phyloP scores from a whole-genome alignment of 768 basidiomycete genomes.

The Cyclocybe aegerita region DNA sequence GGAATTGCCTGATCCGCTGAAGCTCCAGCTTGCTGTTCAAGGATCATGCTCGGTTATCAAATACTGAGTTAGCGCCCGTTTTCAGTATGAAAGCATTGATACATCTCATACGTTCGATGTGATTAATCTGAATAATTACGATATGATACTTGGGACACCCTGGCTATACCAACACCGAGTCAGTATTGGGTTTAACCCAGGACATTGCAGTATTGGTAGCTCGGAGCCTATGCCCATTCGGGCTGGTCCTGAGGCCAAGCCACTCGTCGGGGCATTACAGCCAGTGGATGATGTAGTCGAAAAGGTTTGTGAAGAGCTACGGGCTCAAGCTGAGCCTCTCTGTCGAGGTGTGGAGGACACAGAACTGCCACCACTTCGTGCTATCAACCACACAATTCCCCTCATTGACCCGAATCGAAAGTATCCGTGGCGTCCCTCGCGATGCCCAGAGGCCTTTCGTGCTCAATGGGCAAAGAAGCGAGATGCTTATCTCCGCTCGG shows the following conservation, averaged over 20 bases:
- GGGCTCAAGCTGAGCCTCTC: slow-evolving; percentile 12
- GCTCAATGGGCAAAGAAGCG: slow-evolving; percentile 28
- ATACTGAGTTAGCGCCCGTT: slow-evolving; percentile 13
- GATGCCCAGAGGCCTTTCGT: slow-evolving; percentile 35
- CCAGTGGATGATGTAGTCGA: slow-evolving; percentile 14
- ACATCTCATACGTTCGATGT: slow-evolving; percentile 30
- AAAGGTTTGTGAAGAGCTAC: slow-evolving; percentile 2
- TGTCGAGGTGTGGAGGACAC: slow-evolving; percentile 23
- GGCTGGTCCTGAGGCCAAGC: neutral
- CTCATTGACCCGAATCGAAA: slow-evolving; percentile 31
- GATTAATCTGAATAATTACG: slow-evolving; percentile 35
- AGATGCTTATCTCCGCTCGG: slow-evolving; percentile 24
- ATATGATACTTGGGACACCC: slow-evolving; percentile 35
- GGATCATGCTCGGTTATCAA: slow-evolving; percentile 42
- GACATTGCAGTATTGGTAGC: slow-evolving; percentile 21
- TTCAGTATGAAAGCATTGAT: slow-evolving; percentile 34
- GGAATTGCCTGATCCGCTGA: slow-evolving; percentile 27
- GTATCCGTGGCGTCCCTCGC: slow-evolving; percentile 31
- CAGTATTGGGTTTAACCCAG: slow-evolving; percentile 25
- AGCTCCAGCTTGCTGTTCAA: slow-evolving; percentile 36
- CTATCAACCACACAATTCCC: slow-evolving; percentile 41
- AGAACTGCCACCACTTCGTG: slow-evolving; percentile 32
- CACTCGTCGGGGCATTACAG: neutral
- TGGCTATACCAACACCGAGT: slow-evolving; percentile 32
- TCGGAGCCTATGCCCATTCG: neutral